Percentiles rank a stretch among this genome's conserved stretches.
Evolutionary conservation across 2,329 filamentous ascomycete genomes (phyloP).

Genomic region (Aureobasidium mangrovei): DNA sequence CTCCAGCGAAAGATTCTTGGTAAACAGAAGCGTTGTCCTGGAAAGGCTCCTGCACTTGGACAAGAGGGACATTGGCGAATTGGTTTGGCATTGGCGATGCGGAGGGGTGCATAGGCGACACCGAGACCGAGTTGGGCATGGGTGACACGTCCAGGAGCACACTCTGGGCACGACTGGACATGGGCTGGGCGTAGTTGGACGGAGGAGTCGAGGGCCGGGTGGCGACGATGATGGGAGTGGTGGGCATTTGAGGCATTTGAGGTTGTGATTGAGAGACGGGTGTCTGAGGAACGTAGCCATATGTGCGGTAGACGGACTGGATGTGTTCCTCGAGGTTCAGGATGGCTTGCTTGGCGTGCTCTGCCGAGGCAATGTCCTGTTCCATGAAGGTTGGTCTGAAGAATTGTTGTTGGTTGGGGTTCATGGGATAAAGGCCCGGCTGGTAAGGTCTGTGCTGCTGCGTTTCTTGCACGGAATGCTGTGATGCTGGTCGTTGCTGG

Average conservation of each 20-base stretch:
- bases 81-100: slow-evolving; percentile 33
- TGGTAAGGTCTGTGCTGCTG: slow-evolving; percentile 79
- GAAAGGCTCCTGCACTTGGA: slow-evolving; percentile 35
- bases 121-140: slow-evolving; percentile 29
- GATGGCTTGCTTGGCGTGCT: slow-evolving; percentile 22
- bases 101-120: slow-evolving; percentile 37
- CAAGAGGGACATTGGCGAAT: slow-evolving; percentile 43
- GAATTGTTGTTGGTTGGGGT: slow-evolving; percentile 32
- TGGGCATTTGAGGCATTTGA: slow-evolving; percentile 20
- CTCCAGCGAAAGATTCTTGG: slow-evolving; percentile 25
- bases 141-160: slow-evolving; percentile 45
- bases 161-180: slow-evolving; percentile 20
- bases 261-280: slow-evolving; percentile 16
- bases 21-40: slow-evolving; percentile 20
- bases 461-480: slow-evolving; percentile 82
- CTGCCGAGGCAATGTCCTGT: slow-evolving; percentile 16
- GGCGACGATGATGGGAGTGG: slow-evolving; percentile 22
- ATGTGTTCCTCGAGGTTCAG: slow-evolving; percentile 37
- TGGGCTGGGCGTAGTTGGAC: background rate
- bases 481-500: slow-evolving; percentile 58
- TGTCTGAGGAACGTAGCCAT: slow-evolving; percentile 26
- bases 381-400: slow-evolving; percentile 19
- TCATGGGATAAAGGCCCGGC: slow-evolving; percentile 52
- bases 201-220: slow-evolving; percentile 14
- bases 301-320: slow-evolving; percentile 35